Evolutionary conservation across 208 protist species (phyloP), one percentile per base, ranked within the genome.

Genomic region (Phytomonas sp.): DNA sequence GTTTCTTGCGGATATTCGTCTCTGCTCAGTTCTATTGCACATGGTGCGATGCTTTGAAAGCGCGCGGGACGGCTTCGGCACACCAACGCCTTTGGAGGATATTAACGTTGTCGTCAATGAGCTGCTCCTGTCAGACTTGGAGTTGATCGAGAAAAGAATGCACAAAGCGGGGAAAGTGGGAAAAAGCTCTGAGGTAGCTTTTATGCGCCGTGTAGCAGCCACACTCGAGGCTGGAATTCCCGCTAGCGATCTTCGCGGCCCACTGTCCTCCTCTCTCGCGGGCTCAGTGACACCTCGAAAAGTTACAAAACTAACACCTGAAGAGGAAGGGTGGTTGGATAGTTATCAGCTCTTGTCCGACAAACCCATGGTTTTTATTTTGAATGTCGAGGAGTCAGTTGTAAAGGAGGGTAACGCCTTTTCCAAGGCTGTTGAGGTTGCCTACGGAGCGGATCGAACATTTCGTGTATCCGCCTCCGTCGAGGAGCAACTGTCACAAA

Each of bases 11-110:
- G 83, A 97, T 75, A 93, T 97, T 71, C 84, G 92, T 11, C 79
- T 76, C 31, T 95, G 89, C 70, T 72, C 85, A 0, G 83, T 91
- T 37, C 65, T 97, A 43, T 72, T 97, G 67, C 92, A 97, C 75
- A 92, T 85, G 63, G 89, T 97, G 59, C 84, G 92, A 37, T 95
- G 90, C 83, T 97, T 95, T 70, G 88, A 95, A 70, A 87, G 85
- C 66, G 74, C 76, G 62, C 83, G 79, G 67, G 82, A 95, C 32
- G 89, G 89, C 75, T 95, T 95, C 71, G 89, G 87, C 67, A 74
- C 77, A 4, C 89, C 85, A 32, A 72, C 80, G 36, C 91, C 91
- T 20, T 71, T 96, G 23, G 79, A 88, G n/a, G 91, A 94, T 71
- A 92, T 93, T 70, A 66, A 66, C 46, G 79, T 84, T 17, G 87